These are phyloP conservation scores for Grosmannia serpens DNA, from an alignment of 2,329 filamentous ascomycete species.

Conservation along the genomic window DNA sequence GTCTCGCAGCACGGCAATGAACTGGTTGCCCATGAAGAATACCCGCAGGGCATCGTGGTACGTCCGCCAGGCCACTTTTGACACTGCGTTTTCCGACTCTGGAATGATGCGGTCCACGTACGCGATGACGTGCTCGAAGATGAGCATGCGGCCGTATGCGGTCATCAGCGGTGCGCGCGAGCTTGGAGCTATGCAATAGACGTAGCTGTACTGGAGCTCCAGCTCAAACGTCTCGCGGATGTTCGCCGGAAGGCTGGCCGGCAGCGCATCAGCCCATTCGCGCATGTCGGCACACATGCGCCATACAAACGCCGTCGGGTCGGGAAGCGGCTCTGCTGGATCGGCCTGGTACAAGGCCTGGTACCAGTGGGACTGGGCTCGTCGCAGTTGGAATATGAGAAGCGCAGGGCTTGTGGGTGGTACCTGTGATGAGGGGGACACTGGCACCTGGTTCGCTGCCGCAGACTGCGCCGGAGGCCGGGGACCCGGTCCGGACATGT, in stretches of 20 bases:
- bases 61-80: slow-evolving; percentile 59
- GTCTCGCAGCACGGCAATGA: slow-evolving; percentile 48
- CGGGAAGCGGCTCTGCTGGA: slow-evolving; percentile 48
- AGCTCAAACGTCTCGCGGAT: slow-evolving; percentile 73
- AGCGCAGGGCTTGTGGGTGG: slow-evolving; percentile 57
- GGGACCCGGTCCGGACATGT: neutral
- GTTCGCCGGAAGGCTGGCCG: slow-evolving; percentile 48
- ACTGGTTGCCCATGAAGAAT: slow-evolving; percentile 60
- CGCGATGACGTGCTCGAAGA: slow-evolving; percentile 78
- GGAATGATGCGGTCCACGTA: slow-evolving; percentile 67
- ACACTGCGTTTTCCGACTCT: slow-evolving; percentile 42
- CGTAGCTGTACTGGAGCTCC: slow-evolving; percentile 80
- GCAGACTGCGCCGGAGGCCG: slow-evolving; percentile 22
- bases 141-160: slow-evolving; percentile 65
- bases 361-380: slow-evolving; percentile 80
- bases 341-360: slow-evolving; percentile 77
- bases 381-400: slow-evolving; percentile 71
- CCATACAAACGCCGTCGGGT: slow-evolving; percentile 63
- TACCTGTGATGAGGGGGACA: slow-evolving; percentile 27
- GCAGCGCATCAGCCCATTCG: slow-evolving; percentile 71
- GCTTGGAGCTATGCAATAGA: slow-evolving; percentile 78
- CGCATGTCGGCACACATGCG: slow-evolving; percentile 64
- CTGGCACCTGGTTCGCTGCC: neutral
- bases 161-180: slow-evolving; percentile 60
- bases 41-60: slow-evolving; percentile 81